A percentile compares a stretch with the other conserved stretches of the same genome.
Evolutionary conservation across 257 asterid genomes (phyloP).

Genomic region (Solanum etuberosum): DNA sequence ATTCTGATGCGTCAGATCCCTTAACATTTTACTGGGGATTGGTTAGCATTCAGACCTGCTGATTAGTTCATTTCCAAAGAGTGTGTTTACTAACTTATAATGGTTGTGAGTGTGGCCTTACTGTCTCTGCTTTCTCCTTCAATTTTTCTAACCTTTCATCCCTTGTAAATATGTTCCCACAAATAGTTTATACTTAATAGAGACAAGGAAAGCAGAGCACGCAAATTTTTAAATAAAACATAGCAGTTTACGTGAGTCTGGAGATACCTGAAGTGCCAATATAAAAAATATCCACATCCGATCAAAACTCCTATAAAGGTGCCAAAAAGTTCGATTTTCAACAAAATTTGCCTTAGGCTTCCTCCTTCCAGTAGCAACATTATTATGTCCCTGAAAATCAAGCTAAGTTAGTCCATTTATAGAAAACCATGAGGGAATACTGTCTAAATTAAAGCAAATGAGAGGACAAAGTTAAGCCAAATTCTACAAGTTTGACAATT

Average conservation of each 20-base stretch:
- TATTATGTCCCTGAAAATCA: conserved; percentile 36
- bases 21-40: neutral
- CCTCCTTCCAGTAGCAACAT: conserved; percentile 46
- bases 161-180: neutral
- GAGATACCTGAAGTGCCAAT: conserved; percentile 80
- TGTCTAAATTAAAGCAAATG: neutral
- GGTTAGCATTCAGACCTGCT: neutral
- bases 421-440: neutral
- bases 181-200: neutral
- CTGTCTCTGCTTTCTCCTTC: neutral
- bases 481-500: neutral
- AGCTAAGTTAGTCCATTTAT: conserved; percentile 6
- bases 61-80: neutral
- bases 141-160: neutral
- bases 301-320: conserved; percentile 87
- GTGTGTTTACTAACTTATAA: neutral
- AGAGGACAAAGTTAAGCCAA: neutral
- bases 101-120: neutral
- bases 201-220: neutral
- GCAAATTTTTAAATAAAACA: neutral
- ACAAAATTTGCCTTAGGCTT: conserved; percentile 96
- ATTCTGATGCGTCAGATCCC: neutral
- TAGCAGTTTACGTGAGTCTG: neutral
- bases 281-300: conserved; percentile 90
- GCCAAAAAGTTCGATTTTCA: conserved; percentile 96